Percentiles rank a stretch among this genome's conserved stretches.
Conservation (phyloP, 345 rosid species). For the Corchorus olitorius region DNA sequence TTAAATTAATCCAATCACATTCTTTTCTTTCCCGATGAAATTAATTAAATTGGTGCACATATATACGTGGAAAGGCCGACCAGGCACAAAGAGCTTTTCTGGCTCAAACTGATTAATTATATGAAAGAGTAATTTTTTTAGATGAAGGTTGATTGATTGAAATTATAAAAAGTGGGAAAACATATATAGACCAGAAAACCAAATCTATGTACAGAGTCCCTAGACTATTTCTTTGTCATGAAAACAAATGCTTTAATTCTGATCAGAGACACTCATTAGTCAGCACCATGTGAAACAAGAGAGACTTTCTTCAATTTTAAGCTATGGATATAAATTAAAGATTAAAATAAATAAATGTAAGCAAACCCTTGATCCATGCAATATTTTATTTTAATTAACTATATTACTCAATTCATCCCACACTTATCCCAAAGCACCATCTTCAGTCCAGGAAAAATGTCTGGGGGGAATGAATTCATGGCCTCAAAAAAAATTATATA, state of each 20-base stretch:
- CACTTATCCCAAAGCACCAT: slow-evolving; percentile 22
- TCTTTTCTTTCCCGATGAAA: too few species aligned
- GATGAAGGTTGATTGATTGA: too few species aligned
- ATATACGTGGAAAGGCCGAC: too few species aligned
- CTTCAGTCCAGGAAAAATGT: neutral
- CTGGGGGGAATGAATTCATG: slow-evolving; percentile 35
- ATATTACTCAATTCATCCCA: slow-evolving; percentile 3
- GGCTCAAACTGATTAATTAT: neutral
- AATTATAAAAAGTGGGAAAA: neutral
- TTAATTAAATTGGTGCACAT: too few species aligned
- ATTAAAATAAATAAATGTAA: too few species aligned
- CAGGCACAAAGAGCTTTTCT: too few species aligned
- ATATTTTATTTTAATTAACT: neutral
- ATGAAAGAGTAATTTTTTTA: too few species aligned
- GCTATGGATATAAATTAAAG: slow-evolving; percentile 8
- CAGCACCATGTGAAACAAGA: slow-evolving; percentile 41
- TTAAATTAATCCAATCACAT: neutral
- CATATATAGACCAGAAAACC: slow-evolving; percentile 16
- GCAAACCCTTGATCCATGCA: slow-evolving; percentile 9
- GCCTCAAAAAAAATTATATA: neutral
- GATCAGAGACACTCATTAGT: slow-evolving; percentile 35
- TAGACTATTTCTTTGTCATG: slow-evolving; percentile 31
- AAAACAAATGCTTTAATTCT: slow-evolving; percentile 26
- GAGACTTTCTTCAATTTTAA: slow-evolving; percentile 32
- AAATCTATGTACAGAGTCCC: slow-evolving; percentile 45